These are phyloP conservation scores for Crithidia sp. DNA, from an alignment of 208 protist species.

Conservation along the genomic window DNA sequence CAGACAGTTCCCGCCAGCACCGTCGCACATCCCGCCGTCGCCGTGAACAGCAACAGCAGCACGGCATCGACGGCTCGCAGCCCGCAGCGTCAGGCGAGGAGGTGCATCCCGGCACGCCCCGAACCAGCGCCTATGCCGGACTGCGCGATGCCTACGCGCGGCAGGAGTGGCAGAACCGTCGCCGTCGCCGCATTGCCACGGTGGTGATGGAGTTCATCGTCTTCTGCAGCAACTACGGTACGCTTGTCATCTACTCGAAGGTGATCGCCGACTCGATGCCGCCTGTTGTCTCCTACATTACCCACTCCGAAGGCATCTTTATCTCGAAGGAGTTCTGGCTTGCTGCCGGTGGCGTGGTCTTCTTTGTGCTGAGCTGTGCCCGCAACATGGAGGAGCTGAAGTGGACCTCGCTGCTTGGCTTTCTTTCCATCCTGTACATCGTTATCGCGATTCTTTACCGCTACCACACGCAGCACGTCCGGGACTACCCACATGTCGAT, in stretches of 20 bases:
- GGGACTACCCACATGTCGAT: conserved; percentile 52
- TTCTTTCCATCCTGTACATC: conserved; percentile 87
- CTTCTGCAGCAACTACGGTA: conserved; percentile 75
- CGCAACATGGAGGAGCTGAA: conserved; percentile 88
- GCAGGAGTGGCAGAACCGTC: conserved; percentile 46
- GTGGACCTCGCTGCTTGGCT: conserved; percentile 79
- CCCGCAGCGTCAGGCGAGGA: neutral
- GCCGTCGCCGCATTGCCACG: conserved; percentile 49
- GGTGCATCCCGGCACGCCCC: neutral
- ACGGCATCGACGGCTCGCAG: neutral
- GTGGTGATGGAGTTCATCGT: conserved; percentile 65
- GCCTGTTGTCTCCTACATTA: conserved; percentile 42
- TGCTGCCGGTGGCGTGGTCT: conserved; percentile 53
- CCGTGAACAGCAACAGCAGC: neutral
- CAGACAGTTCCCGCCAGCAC: no score
- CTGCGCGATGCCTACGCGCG: conserved; percentile 30
- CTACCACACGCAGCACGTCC: conserved; percentile 46
- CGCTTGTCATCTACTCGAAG: conserved; percentile 68
- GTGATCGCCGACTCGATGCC: conserved; percentile 81
- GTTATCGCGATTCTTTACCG: conserved; percentile 61
- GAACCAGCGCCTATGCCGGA: conserved; percentile 15
- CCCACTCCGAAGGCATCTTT: conserved; percentile 38
- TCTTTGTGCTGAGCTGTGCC: conserved; percentile 74
- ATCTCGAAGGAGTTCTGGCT: conserved; percentile 60
- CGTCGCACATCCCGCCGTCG: neutral